These are phyloP conservation scores for Anacardium occidentale DNA, from an alignment of 345 rosid species.

Conservation along the genomic window DNA sequence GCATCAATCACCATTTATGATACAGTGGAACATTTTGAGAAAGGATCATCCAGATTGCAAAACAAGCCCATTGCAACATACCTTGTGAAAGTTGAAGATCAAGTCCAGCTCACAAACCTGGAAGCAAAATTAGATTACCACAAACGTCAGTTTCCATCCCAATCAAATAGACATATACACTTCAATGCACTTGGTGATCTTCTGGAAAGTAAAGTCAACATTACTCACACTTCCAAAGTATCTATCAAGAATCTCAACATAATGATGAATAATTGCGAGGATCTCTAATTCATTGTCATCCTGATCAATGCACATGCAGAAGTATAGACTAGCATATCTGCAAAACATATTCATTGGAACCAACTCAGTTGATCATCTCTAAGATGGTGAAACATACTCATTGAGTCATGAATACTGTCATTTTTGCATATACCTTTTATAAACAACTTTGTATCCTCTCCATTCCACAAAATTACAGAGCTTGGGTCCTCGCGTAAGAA, in stretches of 20 bases:
- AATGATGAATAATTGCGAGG: conserved; percentile 92
- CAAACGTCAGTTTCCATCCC: not conserved
- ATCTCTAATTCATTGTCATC: conserved; percentile 89
- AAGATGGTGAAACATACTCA: conserved; percentile 2
- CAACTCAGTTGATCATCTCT: conserved; percentile 8
- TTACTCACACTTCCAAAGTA: conserved; percentile 96
- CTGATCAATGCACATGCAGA: conserved; percentile 95
- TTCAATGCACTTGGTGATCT: not conserved
- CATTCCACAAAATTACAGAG: conserved; percentile 95
- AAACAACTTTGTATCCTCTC: conserved; percentile 91
- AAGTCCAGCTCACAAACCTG: conserved; percentile 95
- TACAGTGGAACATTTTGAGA: not conserved
- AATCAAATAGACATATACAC: not conserved
- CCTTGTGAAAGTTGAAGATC: conserved; percentile 97
- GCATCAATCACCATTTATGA: not conserved
- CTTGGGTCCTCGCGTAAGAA: conserved; percentile 83
- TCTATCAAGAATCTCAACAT: conserved; percentile 88
- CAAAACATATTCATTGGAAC: conserved; percentile 14
- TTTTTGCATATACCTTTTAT: conserved; percentile 52
- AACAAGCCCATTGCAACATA: conserved; percentile 24
- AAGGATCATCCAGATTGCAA: not conserved
- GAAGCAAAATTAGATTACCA: conserved; percentile 9
- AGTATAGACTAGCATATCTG: conserved; percentile 97
- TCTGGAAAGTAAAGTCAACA: conserved; percentile 5
- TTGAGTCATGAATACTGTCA: not conserved